Evolutionary conservation across 352 stramenopile genomes (phyloP), one percentile per base, ranked within the genome.

Genomic region (Aphanomyces euteiches): DNA sequence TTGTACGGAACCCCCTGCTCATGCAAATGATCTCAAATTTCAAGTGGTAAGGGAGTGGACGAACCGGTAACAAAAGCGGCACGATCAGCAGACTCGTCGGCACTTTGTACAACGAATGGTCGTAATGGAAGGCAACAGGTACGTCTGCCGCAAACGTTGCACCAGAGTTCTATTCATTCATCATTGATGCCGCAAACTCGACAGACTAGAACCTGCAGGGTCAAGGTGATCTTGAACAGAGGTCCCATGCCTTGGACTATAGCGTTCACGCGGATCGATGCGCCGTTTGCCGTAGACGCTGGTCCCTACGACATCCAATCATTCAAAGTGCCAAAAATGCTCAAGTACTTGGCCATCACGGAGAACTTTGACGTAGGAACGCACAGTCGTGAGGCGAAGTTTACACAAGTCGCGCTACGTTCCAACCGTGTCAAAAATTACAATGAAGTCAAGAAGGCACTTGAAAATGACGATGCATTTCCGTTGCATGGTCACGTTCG

Each of bases 391-490:
- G 43, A 97, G 78, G 0, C 92, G 85, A 10, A 97, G 73, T 53
- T 95, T 95, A 76, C 89, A 96, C 37, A 98, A 74, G 45, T 96
- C 88, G 34, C 88, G 80, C 74, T 73, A 59, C 47, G 34, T 38
- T 5, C 17, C 15, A 37, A 8, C 3, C 38, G 13, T 19, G 47
- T 68, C 36, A 17, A 0, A 37, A 17, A 7, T 34, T 10, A 8
- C 17, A 17, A 69, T 3, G 56, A 7, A 28, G 28, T 28, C 28
- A 28, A 28, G 28, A 2, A 28, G 1, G 28, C 28, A 73, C 67
- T 40, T 98, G 92, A 66, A 97, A 98, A 58, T 92, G 85, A 36
- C 88, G 83, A 68, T 98, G 91, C 83, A 98, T 97, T 71, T 97
- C 92, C 12, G 77, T 89, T 5, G 88, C 88, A 60, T 96, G 84